phyloP scores from a whole-genome alignment of 345 rosid species.

The rapeseed (Brassica napus) region Da-Ae NC_063450.1:20581001-20581500 shows the following conservation, averaged over 20 bases:
- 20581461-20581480: constrained; percentile 80
- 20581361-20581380: constrained; percentile 11
- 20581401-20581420: constrained; percentile 11
- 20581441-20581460: constrained; percentile 81
- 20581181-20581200: constrained; percentile 78
- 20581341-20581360: constrained; percentile 73
- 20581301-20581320: constrained; percentile 98
- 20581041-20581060: constrained; percentile 47
- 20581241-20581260: constrained; percentile 98
- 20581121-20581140: constrained; percentile 66
- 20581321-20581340: constrained; percentile 94
- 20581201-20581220: constrained; percentile 71
- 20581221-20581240: constrained; percentile 95
- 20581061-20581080: neutral
- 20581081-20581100: neutral
- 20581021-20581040: constrained; percentile 83
- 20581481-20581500: constrained; percentile 57
- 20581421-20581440: constrained; percentile 50
- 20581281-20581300: constrained; percentile 91
- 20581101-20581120: constrained; percentile 20
- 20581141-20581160: constrained; percentile 91
- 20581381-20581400: neutral
- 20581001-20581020: constrained; percentile 66
- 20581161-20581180: constrained; percentile 94
- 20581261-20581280: constrained; percentile 99